Percentiles rank a stretch among this genome's conserved stretches.
These are phyloP conservation scores for Malassezia obtusa DNA, from an alignment of 1,284 basidiomycete genomes.

Conservation along the genomic window DNA sequence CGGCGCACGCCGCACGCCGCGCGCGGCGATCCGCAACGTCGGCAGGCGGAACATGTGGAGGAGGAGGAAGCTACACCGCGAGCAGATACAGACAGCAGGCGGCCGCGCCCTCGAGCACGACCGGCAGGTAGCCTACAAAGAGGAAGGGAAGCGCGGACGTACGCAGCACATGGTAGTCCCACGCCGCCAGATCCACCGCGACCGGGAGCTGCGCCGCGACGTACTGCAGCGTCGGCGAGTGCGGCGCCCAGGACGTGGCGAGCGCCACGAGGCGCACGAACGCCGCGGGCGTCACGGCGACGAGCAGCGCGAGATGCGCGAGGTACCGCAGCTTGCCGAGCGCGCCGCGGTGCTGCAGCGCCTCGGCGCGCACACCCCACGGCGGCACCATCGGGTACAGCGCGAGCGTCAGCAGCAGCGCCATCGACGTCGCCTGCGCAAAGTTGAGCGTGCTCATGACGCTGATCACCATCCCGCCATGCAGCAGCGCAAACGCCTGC, in stretches of 20 bases:
- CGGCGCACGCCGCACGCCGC: not conserved
- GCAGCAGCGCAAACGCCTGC: slow-evolving; percentile 29
- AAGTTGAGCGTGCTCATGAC: slow-evolving; percentile 36
- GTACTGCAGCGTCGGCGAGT: not conserved
- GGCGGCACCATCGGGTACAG: slow-evolving; percentile 12
- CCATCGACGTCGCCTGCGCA: slow-evolving; percentile 24
- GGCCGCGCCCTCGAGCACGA: slow-evolving; percentile 5
- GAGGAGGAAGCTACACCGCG: not conserved
- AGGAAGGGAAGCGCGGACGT: slow-evolving; percentile 3
- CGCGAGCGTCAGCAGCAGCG: slow-evolving; percentile 3
- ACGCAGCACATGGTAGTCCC: slow-evolving; percentile 17
- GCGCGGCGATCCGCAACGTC: not conserved
- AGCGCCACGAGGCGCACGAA: not conserved
- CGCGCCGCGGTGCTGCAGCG: not conserved
- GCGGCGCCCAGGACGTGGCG: slow-evolving; percentile 2
- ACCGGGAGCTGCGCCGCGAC: not conserved
- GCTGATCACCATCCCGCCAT: slow-evolving; percentile 31
- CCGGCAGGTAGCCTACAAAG: slow-evolving; percentile 10
- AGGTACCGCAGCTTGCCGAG: not conserved
- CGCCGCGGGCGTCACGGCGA: not conserved
- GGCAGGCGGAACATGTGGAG: not conserved
- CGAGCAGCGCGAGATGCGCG: not conserved
- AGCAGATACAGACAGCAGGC: slow-evolving; percentile 6
- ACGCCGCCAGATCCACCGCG: slow-evolving; percentile 1
- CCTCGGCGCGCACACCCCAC: not conserved